Percentiles rank a stretch among this genome's conserved stretches.
These are phyloP conservation scores for Quercus robur DNA, from an alignment of 306 rosid species.

Conservation along the genomic window DNA sequence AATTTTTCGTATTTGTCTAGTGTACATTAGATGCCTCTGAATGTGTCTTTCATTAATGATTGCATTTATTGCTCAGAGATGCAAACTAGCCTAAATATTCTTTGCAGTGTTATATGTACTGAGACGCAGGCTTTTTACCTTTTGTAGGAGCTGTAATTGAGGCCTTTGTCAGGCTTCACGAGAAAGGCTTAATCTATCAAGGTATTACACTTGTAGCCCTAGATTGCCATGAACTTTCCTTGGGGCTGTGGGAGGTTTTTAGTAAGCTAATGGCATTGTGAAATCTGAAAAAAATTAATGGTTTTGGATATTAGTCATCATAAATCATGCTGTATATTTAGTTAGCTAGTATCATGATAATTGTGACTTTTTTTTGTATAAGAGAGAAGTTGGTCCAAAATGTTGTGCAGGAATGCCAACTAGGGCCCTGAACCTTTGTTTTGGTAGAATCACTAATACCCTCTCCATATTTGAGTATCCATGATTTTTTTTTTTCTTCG, in stretches of 20 bases:
- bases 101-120: constrained; percentile 18
- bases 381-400: neutral
- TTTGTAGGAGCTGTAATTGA: constrained; percentile 87
- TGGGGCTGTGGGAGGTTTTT: neutral
- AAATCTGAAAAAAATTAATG: neutral
- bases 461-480: neutral
- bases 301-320: neutral
- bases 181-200: constrained; percentile 92
- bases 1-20: neutral
- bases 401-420: neutral
- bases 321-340: neutral
- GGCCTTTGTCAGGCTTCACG: constrained; percentile 95
- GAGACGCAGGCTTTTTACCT: constrained; percentile 35
- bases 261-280: neutral
- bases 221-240: neutral
- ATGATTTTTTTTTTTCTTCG: neutral
- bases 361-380: neutral
- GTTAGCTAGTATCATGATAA: neutral
- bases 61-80: neutral
- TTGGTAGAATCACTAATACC: neutral
- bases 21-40: constrained; percentile 1
- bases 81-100: constrained; percentile 8
- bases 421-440: neutral
- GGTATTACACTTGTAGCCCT: constrained; percentile 45
- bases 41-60: constrained; percentile 12